Percentiles rank a stretch among this genome's conserved stretches.
Conservation (phyloP, 345 rosid species). For the Rhizophora apiculata region DNA sequence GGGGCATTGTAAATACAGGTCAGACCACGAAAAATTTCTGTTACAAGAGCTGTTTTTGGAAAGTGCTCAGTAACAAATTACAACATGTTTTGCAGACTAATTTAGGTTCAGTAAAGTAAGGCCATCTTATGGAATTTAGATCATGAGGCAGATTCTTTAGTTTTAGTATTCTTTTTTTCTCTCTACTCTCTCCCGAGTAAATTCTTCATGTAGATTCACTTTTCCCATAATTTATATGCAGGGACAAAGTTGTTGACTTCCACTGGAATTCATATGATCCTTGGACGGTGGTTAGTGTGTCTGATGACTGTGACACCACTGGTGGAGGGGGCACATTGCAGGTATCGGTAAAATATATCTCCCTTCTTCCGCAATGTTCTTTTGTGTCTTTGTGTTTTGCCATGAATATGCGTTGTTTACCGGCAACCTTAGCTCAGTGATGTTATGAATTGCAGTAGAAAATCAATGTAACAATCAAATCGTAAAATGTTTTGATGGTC, state of each 20-base stretch:
- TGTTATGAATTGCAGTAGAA: neutral
- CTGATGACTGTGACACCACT: conserved; percentile 57
- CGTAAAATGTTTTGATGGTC: neutral
- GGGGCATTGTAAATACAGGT: no score
- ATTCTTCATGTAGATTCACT: neutral
- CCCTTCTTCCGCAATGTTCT: neutral
- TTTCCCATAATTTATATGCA: conserved; percentile 16
- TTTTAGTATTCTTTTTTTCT: no score
- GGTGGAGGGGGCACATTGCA: conserved; percentile 73
- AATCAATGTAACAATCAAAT: no score
- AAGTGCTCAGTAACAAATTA: no score
- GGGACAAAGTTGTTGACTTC: conserved; percentile 68
- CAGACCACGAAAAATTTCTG: no score
- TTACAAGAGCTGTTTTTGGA: no score
- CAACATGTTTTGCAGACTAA: no score
- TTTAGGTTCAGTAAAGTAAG: no score
- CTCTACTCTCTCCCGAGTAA: no score
- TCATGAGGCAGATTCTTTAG: no score
- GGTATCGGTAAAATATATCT: conserved; percentile 26
- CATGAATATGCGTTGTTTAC: neutral
- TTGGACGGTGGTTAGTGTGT: conserved; percentile 65
- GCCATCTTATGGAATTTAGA: no score
- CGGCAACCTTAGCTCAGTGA: neutral
- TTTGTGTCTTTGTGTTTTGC: no score
- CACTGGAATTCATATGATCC: conserved; percentile 69